Conservation (phyloP, 1,284 basidiomycete genomes). For the Austroboletus novae-zelandiae region DNA sequence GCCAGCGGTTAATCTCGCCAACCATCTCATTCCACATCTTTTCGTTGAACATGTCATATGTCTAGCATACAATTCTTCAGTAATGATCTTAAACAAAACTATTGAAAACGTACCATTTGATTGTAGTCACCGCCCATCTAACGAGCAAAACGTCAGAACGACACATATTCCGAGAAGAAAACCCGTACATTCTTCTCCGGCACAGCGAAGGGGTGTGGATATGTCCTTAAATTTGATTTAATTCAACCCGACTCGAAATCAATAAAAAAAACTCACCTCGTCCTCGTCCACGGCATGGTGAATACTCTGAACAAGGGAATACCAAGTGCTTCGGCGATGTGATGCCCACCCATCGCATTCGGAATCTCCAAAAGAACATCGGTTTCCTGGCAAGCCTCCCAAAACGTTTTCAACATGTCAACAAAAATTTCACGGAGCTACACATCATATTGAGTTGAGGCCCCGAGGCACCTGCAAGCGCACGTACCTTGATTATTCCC, state of each 20-base stretch:
- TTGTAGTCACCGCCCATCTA: slow-evolving; percentile 96
- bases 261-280: slow-evolving; percentile 43
- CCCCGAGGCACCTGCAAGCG: neutral
- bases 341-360: slow-evolving; percentile 97
- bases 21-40: slow-evolving; percentile 96
- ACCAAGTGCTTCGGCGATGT: slow-evolving; percentile 90
- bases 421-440: slow-evolving; percentile 97
- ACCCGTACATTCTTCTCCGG: slow-evolving; percentile 75
- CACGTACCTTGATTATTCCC: slow-evolving; percentile 77
- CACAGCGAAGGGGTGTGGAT: slow-evolving; percentile 97
- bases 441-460: slow-evolving; percentile 5
- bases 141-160: slow-evolving; percentile 18
- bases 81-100: neutral
- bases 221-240: slow-evolving; percentile 56
- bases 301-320: slow-evolving; percentile 95
- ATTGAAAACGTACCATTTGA: slow-evolving; percentile 74
- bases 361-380: slow-evolving; percentile 95
- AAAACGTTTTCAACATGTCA: slow-evolving; percentile 89
- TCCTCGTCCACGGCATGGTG: slow-evolving; percentile 83
- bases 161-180: slow-evolving; percentile 9
- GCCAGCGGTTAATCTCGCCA: slow-evolving; percentile 94
- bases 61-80: slow-evolving; percentile 39
- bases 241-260: neutral
- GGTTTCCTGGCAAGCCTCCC: slow-evolving; percentile 93
- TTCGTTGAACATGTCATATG: slow-evolving; percentile 94